A percentile compares a stretch with the other conserved stretches of the same genome.
These are phyloP conservation scores for Pontederia crassipes DNA, from an alignment of 176 grass and related monocot species.

Conservation along the genomic window DNA sequence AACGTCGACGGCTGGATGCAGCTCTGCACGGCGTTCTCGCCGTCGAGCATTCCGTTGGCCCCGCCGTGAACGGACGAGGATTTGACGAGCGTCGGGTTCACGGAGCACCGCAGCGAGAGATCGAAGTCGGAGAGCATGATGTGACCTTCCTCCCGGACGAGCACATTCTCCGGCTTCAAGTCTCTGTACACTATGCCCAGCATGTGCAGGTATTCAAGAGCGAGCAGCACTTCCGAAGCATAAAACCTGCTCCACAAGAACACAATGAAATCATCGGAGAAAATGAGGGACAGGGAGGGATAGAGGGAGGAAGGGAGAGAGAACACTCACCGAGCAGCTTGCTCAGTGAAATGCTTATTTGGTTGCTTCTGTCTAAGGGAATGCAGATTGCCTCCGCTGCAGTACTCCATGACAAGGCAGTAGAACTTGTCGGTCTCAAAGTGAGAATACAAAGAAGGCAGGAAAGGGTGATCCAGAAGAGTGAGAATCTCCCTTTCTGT, in stretches of 20 bases:
- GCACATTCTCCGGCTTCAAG: constrained; percentile 84
- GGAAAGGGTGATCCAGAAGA: constrained; percentile 81
- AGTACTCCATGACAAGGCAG: constrained; percentile 94
- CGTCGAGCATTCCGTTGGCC: neutral
- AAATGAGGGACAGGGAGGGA: neutral
- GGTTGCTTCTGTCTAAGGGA: constrained; percentile 76
- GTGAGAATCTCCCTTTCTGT: constrained; percentile 83
- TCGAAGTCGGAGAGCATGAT: constrained; percentile 98
- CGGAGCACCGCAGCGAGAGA: constrained; percentile 70
- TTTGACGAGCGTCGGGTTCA: constrained; percentile 64
- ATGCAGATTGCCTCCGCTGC: constrained; percentile 91
- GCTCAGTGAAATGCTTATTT: constrained; percentile 64
- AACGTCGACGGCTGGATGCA: no score
- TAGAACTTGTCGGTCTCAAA: constrained; percentile 89
- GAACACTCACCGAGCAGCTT: constrained; percentile 46
- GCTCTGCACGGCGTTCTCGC: no score
- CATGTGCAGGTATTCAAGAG: constrained; percentile 93
- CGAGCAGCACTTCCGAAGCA: constrained; percentile 72
- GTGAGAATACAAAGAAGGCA: constrained; percentile 80
- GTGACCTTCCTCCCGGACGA: constrained; percentile 71
- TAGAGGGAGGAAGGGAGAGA: neutral
- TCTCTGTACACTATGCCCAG: constrained; percentile 76
- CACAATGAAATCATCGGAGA: neutral
- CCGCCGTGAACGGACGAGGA: constrained; percentile 39
- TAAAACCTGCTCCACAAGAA: constrained; percentile 41